phyloP scores from a whole-genome alignment of 2,329 filamentous ascomycete species.

The Keithomyces neogunnii region DNA sequence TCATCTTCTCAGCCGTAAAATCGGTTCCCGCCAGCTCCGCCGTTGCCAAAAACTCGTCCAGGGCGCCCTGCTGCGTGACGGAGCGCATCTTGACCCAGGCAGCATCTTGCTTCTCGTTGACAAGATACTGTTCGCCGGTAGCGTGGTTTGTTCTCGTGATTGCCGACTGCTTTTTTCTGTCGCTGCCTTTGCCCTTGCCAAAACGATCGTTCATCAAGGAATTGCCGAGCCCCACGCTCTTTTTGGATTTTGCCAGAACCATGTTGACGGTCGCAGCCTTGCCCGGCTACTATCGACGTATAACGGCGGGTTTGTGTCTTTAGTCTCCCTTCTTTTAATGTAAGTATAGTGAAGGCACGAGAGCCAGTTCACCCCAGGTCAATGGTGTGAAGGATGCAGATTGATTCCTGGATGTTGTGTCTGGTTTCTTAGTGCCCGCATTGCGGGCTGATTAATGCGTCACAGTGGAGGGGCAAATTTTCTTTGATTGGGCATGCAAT shows the following conservation, averaged over 20 bases:
- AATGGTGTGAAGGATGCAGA: conserved; percentile 1
- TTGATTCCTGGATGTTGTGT: not conserved
- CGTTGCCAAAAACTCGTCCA: conserved; percentile 94
- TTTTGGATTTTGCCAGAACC: conserved; percentile 81
- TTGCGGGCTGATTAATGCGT: conserved; percentile 28
- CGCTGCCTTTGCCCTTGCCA: conserved; percentile 79
- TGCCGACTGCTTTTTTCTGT: conserved; percentile 61
- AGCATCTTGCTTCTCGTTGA: conserved; percentile 83
- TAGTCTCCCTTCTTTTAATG: not conserved
- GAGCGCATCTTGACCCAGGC: conserved; percentile 99
- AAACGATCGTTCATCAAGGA: conserved; percentile 98
- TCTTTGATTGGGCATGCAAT: conserved; percentile 15
- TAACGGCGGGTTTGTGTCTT: conserved; percentile 9
- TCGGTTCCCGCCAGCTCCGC: conserved; percentile 97
- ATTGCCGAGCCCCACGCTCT: conserved; percentile 89
- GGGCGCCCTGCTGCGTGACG: conserved; percentile 90
- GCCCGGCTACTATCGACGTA: not conserved
- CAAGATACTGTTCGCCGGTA: conserved; percentile 85
- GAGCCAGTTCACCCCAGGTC: not conserved
- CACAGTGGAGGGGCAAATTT: conserved; percentile 43
- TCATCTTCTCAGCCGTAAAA: conserved; percentile 98
- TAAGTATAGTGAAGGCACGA: not conserved
- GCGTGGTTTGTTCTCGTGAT: conserved; percentile 64
- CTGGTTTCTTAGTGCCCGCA: not conserved
- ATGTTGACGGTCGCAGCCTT: conserved; percentile 29